Evolutionary conservation across 768 basidiomycete species (phyloP), one percentile per base, ranked within the genome.

Genomic region (Cystofilobasidium macerans): DNA sequence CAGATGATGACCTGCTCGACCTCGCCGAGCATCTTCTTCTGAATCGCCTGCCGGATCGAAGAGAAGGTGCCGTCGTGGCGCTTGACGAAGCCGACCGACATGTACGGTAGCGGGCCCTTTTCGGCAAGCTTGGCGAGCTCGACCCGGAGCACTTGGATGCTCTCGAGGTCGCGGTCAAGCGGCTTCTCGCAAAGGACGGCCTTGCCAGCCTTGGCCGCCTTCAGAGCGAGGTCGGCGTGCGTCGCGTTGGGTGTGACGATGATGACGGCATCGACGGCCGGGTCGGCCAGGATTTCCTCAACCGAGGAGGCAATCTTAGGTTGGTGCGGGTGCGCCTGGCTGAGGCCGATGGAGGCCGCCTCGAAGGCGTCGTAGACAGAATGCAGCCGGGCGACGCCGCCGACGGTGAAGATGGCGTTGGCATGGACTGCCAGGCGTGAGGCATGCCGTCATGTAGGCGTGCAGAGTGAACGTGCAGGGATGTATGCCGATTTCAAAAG

Each of bases 1-100:
- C 51, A 54, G 51, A 54, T 54, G 51, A 54, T 54, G 51, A 54
- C 9, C 51, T 54, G 51, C 51, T 54, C 51, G 51, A 54, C 7
- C 2, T 54, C 28, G 51, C 51, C 51, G 28, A 54, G 28, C 30
- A 6, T 54, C 28, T 54, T 54, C 5, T 54, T 30, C 28, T 32
- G 3, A 30, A 54, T 54, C 9, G 51, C 51, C 14, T 8, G 11
- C 12, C 51, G 2, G 28, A 54, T 54, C 51, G 51, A 14, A 11
- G 16, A n/a, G 12, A n/a, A 32, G 30, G n/a, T 1, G 13, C 9
- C 5, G 51, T 54, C 51, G 28, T 54, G 51, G 6, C 51, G 51
- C 51, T 54, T 54, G 30, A 30, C 28, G 14, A 54, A 54, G 51
- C 51, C 51, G 18, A 54, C 51, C 6, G 51, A 26, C 7, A 54